phyloP scores from a whole-genome alignment of 805 yeast genomes.

The Priceomyces castillae region DNA sequence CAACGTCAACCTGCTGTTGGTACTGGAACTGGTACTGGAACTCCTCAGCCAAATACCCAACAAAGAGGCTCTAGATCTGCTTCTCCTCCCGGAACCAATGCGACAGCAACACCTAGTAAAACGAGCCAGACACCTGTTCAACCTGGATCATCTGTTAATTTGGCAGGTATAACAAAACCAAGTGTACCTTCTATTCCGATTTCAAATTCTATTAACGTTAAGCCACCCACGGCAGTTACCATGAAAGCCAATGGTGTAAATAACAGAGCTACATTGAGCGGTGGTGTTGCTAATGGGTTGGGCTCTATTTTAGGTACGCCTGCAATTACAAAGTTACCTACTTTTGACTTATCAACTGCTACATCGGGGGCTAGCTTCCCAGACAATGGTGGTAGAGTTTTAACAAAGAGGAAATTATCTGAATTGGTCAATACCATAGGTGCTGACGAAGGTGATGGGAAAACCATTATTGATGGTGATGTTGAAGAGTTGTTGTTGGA shows the following conservation, averaged over 20 bases:
- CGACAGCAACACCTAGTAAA: slow-evolving; percentile 9
- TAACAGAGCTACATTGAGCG: slow-evolving; percentile 73
- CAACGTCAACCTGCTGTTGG: slow-evolving; percentile 1
- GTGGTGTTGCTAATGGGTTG: slow-evolving; percentile 75
- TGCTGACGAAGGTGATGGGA: slow-evolving; percentile 87
- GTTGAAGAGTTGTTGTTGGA: slow-evolving; percentile 89
- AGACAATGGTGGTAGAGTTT: slow-evolving; percentile 70
- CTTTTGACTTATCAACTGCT: slow-evolving; percentile 59
- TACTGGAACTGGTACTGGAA: slow-evolving; percentile 4
- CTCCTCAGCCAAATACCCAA: slow-evolving; percentile 1
- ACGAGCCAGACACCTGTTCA: slow-evolving; percentile 5
- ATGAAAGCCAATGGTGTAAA: slow-evolving; percentile 51
- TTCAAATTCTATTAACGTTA: slow-evolving; percentile 63
- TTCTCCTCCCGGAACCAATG: slow-evolving; percentile 15
- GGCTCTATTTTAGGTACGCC: slow-evolving; percentile 70
- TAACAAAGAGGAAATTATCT: slow-evolving; percentile 83
- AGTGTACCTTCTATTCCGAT: slow-evolving; percentile 68
- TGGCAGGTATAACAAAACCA: slow-evolving; percentile 46
- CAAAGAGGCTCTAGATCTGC: slow-evolving; percentile 18
- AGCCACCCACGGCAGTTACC: slow-evolving; percentile 62
- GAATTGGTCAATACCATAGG: slow-evolving; percentile 84
- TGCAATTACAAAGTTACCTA: slow-evolving; percentile 68
- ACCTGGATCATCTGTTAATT: slow-evolving; percentile 26
- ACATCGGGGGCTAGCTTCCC: slow-evolving; percentile 31
- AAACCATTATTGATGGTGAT: slow-evolving; percentile 89